Conservation (phyloP, 257 asterid species). For the Anisodus tanguticus region DNA sequence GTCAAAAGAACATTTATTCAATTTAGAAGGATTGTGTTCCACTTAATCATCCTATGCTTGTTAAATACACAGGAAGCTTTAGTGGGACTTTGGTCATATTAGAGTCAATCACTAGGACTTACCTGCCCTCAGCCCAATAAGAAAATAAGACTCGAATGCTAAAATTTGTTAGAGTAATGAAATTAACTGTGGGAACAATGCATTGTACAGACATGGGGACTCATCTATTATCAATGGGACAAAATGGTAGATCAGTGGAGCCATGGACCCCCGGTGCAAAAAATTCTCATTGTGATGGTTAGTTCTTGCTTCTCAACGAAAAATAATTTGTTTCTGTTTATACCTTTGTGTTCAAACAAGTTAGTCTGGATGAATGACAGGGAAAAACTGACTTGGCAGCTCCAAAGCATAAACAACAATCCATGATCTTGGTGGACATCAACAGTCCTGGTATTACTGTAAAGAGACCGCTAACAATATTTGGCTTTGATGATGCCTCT, state of each 20-base stretch:
- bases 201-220: conserved; percentile 61
- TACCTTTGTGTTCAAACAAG: conserved; percentile 2
- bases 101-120: not conserved
- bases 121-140: not conserved
- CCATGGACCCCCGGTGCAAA: conserved; percentile 99
- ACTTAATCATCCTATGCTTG: not conserved
- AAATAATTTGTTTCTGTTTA: conserved; percentile 7
- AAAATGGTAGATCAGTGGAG: conserved; percentile 99
- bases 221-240: conserved; percentile 84
- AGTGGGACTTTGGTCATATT: conserved; percentile 7
- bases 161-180: conserved; percentile 5
- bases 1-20: conserved; percentile 7
- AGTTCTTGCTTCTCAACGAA: conserved; percentile 36
- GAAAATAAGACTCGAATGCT: not conserved
- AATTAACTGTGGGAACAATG: conserved; percentile 8
- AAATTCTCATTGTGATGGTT: conserved; percentile 91
- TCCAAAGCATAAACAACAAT: conserved; percentile 83
- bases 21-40: not conserved
- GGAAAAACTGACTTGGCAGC: conserved; percentile 91
- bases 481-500: conserved; percentile 97
- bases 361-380: conserved; percentile 52
- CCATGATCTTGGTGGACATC: conserved; percentile 89
- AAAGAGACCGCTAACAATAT: conserved; percentile 80
- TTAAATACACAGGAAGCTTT: not conserved
- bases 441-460: conserved; percentile 72